Conservation (phyloP, 225 moss, liverwort and hornwort genomes). For the Sphagnum tenellum region DNA sequence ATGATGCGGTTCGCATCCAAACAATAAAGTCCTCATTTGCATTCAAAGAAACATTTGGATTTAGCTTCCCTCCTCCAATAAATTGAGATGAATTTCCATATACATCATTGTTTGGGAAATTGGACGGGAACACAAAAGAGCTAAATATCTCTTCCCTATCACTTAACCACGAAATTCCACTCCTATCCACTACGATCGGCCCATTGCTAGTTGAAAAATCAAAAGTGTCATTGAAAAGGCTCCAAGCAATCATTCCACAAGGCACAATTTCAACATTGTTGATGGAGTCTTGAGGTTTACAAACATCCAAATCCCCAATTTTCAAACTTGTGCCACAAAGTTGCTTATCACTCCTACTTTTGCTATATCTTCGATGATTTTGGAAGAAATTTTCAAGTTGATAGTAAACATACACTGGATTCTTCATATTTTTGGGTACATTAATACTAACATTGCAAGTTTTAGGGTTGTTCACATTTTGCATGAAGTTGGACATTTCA, state of each 20-base stretch:
- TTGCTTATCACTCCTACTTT: conserved; percentile 38
- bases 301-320: conserved; percentile 16
- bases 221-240: conserved; percentile 47
- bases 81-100: too few relatives aligned
- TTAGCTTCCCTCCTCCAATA: too few relatives aligned
- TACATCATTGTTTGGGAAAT: conserved; percentile 29
- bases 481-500: conserved; percentile 33
- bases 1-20: too few relatives aligned
- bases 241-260: conserved; percentile 52
- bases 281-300: conserved; percentile 26
- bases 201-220: conserved; percentile 24
- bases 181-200: conserved; percentile 24
- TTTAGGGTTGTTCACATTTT: conserved; percentile 29
- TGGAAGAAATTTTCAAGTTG: conserved; percentile 42
- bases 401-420: conserved; percentile 40
- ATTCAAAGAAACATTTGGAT: too few relatives aligned
- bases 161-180: conserved; percentile 23
- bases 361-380: conserved; percentile 38
- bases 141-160: conserved; percentile 38
- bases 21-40: too few relatives aligned
- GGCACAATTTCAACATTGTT: conserved; percentile 21
- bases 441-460: conserved; percentile 25
- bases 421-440: conserved; percentile 21
- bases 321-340: conserved; percentile 10
- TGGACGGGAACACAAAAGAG: conserved; percentile 32